Base-by-base conservation (phyloP, 164 flowering plant species). In the Vitis amurensis region DNA sequence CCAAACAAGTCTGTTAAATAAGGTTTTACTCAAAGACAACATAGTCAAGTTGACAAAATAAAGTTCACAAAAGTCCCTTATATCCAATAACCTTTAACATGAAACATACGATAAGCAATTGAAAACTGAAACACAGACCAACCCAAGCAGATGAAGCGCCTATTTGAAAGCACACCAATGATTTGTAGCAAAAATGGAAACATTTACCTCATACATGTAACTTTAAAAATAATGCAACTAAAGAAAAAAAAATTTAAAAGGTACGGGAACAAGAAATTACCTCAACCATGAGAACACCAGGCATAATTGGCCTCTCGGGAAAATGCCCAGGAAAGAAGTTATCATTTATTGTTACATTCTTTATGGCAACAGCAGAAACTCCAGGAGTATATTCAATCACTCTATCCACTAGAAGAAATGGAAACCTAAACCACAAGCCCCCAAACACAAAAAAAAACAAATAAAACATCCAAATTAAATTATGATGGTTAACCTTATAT, bases 261-360 rank as follows among this genome's bases (percentile, higher is more conserved):
- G 16, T 16, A 65, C 2, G 11, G 51, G 2, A 49, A 57, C 6
- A 49, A 30, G 63, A 14, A 60, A 56, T 59, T 83, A 94, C 99
- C 99, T 94, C 99, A 76, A 94, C 82, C 98, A 95, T 95, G 64
- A 95, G 96, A 73, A 93, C 99, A 48, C 99, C 99, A 67, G 99
- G 99, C 99, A 95, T 93, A 52, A 95, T 95, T 14, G 99, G 99
- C 79, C 99, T 90, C 81, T 91, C 98, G 0, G 99, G 99, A 73
- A 95, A 95, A 75, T 95, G 99, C 27, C 99, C 97, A 62, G 97
- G 98, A 62, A 95, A 95, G 76, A 95, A 95, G 79, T 90, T 89
- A 66, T 95, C 99, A 77, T 95, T 95, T 14, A 95, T 95, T 0
- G 99, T 93, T 16, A 95, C 99, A 78, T 95, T 93, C 87, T 95